Base-by-base conservation (phyloP, 2,329 filamentous ascomycete genomes). In the Phoma herbarum region DNA sequence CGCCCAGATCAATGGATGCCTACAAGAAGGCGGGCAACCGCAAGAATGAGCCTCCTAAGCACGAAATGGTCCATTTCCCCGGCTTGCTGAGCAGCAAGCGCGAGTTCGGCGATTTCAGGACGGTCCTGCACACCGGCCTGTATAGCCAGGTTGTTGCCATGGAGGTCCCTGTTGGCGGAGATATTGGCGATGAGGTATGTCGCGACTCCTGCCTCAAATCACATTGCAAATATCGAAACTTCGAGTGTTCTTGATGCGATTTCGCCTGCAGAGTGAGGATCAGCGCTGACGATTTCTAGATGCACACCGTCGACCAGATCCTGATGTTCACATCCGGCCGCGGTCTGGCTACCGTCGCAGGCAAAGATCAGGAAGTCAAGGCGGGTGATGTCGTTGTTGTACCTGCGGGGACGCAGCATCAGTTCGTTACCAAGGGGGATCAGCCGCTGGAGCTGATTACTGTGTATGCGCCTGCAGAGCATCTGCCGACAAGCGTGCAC, bases 341-440 rank as follows among this genome's bases (percentile, higher is more conserved):
- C 11, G 86, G 84, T 0, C 82, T 84, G 25, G 86, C 86, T 1
- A 86, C 84, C 2, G 82, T 89, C 4, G 83, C 81, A 16, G 85
- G 85, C 1, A 84, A 84, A 52, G 83, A 88, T 51, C 85, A 88
- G 60, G 77, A 80, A 45, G 74, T 87, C 57, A 81, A 81, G 51
- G 84, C 84, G 5, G 83, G 84, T 52, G 80, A 87, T 73, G 74
- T 88, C 16, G 82, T 89, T 23, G 81, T 88, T 48, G 86, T 89
- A 2, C 87, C 87, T 0, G 87, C 87, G 0, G 87, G 87, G 0
- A 89, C 86, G 2, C 84, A 86, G 72, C 86, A 89, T 70, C 86
- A 89, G 68, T 89, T 89, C 70, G 77, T 88, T 48, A 89, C 88
- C 57, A 86, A 80, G 2, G 86, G 86, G 1, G 79, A 83, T 0